Percentiles rank a stretch among this genome's conserved stretches.
These are phyloP conservation scores for Brassica juncea DNA, from an alignment of 345 rosid genomes.

Conservation along the genomic window DNA sequence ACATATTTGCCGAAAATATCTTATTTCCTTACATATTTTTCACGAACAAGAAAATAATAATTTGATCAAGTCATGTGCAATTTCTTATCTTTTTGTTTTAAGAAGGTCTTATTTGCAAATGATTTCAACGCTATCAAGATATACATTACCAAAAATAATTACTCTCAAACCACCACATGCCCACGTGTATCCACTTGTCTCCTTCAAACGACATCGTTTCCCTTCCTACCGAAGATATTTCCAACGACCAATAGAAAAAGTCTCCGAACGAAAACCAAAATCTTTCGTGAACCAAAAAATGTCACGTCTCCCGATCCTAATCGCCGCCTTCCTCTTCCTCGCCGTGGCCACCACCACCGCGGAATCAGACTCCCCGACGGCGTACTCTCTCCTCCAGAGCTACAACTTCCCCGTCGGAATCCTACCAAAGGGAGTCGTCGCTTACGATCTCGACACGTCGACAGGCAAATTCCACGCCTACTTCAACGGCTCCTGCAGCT, in stretches of 20 bases:
- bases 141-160: not conserved
- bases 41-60: no score
- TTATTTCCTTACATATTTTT: no score
- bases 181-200: constrained; percentile 14
- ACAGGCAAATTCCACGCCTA: constrained; percentile 69
- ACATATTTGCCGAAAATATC: not conserved
- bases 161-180: not conserved
- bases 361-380: constrained; percentile 44
- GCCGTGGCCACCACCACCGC: constrained; percentile 29
- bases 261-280: constrained; percentile 8
- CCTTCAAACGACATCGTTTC: constrained; percentile 3
- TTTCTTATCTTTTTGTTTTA: not conserved
- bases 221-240: not conserved
- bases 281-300: constrained; percentile 15
- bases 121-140: not conserved
- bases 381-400: constrained; percentile 64
- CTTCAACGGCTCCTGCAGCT: constrained; percentile 67
- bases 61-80: not conserved
- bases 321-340: constrained; percentile 36
- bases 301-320: constrained; percentile 15
- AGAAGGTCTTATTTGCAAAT: not conserved
- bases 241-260: constrained; percentile 11
- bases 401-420: constrained; percentile 81
- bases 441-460: constrained; percentile 63
- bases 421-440: constrained; percentile 66